Evolutionary conservation across 2,329 filamentous ascomycete species (phyloP), one percentile per base, ranked within the genome.

Genomic region (Chalaropsis ovoidea): DNA sequence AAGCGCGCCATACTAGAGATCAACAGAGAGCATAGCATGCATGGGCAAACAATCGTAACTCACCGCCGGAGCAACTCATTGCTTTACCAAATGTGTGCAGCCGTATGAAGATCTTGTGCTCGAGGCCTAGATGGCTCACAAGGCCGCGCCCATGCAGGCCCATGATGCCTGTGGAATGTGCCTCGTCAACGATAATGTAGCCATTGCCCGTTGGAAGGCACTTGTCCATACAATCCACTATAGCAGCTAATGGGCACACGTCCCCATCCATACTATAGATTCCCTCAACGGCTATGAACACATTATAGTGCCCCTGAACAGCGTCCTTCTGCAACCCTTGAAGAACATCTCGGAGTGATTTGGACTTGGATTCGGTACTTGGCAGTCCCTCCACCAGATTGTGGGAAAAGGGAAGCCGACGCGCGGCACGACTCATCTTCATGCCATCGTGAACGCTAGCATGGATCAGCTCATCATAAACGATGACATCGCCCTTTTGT

Each of bases 261-360:
- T 92, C 88, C 0, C 89, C 89, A 64, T 93, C 89, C 89, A 94
- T 94, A 72, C 87, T 91, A 73, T 94, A 93, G 0, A 90, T 77
- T 0, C 81, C 82, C 69, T 90, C 87, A 0, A 89, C 78, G 0
- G 83, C 83, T n/a, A 90, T 73, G 69, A 90, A 88, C 2, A 90
- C 78, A 68, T 82, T 85, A 0, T 71, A 72, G 1, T 71, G 67
- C 0, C 81, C 81, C 0, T 68, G 63, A 0, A 56, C 56, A 0
- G 82, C 63, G 60, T 64, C 64, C 0, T 65, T 67, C 17, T 77
- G 74, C 0, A 75, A 70, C 0, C 68, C 69, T 11, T 72, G 69
- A 0, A 80, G 69, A 2, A 52, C 19, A 7, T 54, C 8, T 11
- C 19, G 13, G 5, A 65, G 27, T 19, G 42, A 42, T n/a, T 8